Evolutionary conservation across 2,329 filamentous ascomycete species (phyloP), one percentile per base, ranked within the genome.

Genomic region (Trichoderma asperellum): DNA sequence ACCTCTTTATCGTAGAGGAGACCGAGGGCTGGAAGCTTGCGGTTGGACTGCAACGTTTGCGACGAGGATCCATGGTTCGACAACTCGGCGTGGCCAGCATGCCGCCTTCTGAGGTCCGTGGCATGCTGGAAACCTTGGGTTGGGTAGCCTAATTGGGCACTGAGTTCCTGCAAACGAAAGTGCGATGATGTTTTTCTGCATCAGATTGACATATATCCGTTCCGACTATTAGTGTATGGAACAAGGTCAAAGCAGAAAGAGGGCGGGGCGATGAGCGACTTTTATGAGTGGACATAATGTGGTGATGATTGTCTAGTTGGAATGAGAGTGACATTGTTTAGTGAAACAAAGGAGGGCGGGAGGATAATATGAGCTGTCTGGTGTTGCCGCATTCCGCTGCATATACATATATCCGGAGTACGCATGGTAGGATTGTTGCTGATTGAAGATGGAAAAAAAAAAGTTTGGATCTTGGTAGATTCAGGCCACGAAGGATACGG

Each of bases 1-100:
- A 87, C 75, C 77, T 91, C 43, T 91, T 91, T 75, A 84, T 91
- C 11, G 79, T 91, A 40, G 82, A 84, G 52, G 88, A 91, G 75
- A 84, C 88, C 71, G 89, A 92, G 77, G 85, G 85, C 34, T 91
- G 89, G 89, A 92, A 92, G 83, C 81, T 92, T 29, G 83, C 87
- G 1, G 81, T 86, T 43, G 89, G 87, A 2, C 76, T 92, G 73
- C 87, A 89, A 76, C 83, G 86, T 56, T 78, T 92, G 73, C 81
- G 88, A 64, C 84, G 84, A 66, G 89, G 89, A 5, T 86, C 85
- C 3, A 88, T 89, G 76, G 86, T 86, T 37, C 82, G 87, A 65
- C 84, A 87, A 69, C 80, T 91, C 57, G 87, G 86, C 5, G 84
- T 91, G 37, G 83, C 85, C 68, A 83, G 84, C 56, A 85, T 91